Evolutionary conservation across 2,329 filamentous ascomycete species (phyloP), one percentile per base, ranked within the genome.

Genomic region (Hypoxylon sp.): DNA sequence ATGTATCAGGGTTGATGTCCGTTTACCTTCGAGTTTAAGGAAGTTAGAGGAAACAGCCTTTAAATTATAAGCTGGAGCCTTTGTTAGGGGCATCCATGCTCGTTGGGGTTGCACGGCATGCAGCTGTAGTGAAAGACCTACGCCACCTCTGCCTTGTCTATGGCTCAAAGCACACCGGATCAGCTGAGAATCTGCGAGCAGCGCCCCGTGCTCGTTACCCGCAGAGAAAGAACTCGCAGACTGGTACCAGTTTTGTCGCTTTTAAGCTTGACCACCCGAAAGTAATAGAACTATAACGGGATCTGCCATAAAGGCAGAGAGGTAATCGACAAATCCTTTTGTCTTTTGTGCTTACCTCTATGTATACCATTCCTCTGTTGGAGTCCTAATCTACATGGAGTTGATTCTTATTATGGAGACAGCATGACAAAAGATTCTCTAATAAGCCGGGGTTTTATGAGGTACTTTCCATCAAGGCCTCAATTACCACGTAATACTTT

Each of bases 21-120:
- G 35, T 50, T 53, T 37, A 8, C 13, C 33, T 48, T 26, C 3
- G 13, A 11, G 10, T 17, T 26, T n/a, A 5, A 26, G 5, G 1
- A 50, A 42, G 10, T 22, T 17, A 13, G 33, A 22, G 33, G 6
- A 29, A 13, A 24, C 5, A 19, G 14, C 14, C 31, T 62, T 48
- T 55, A 62, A 54, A 55, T 62, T 10, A 5, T 37, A 26, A 31
- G 19, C 5, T n/a, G 31, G n/a, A 10, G 13, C 10, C 51, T 56
- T 56, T 51, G 33, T 51, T 19, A 37, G 4, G n/a, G n/a, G 19
- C 44, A 19, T 44, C 29, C 39, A 22, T 54, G 29, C 17, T 9
- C 17, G 10, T 33, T 6, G 29, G 22, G 9, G 6, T 17, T 17
- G 29, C 29, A 26, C 24, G 17, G 26, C 33, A 24, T 17, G n/a